Percentiles rank a stretch among this genome's conserved stretches.
phyloP scores from a whole-genome alignment of 179 eudicot species.

The Amaranthus tricolor region DNA sequence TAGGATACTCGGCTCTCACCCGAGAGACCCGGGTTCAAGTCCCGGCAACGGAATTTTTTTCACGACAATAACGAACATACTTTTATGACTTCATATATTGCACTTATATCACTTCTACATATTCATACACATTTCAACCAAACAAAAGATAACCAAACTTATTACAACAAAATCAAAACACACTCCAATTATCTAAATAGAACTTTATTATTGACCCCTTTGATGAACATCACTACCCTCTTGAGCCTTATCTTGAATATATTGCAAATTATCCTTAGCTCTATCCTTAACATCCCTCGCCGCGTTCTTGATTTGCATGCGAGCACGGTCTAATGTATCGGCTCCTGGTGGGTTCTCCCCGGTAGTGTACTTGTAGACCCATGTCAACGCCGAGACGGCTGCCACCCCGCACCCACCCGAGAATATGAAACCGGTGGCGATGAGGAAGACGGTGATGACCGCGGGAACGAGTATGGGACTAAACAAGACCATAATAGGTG shows the following conservation, averaged over 20 bases:
- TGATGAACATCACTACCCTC: neutral
- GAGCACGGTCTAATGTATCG: slow-evolving; percentile 30
- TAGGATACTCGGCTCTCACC: slow-evolving; percentile 99
- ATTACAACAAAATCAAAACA: too few relatives aligned
- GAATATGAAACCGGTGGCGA: slow-evolving; percentile 28
- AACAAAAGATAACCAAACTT: too few relatives aligned
- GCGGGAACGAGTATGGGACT: slow-evolving; percentile 44
- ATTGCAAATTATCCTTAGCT: slow-evolving; percentile 28
- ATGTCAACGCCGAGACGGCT: slow-evolving; percentile 34
- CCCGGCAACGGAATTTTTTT: slow-evolving; percentile 75
- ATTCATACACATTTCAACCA: too few relatives aligned
- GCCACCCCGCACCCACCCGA: slow-evolving; percentile 47
- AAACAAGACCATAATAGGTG: slow-evolving; percentile 34
- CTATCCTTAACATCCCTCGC: slow-evolving; percentile 32
- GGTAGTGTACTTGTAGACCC: slow-evolving; percentile 37
- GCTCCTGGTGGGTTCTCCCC: slow-evolving; percentile 43
- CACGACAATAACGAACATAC: too few relatives aligned
- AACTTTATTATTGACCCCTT: too few relatives aligned
- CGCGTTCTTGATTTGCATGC: slow-evolving; percentile 22
- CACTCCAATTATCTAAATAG: too few relatives aligned
- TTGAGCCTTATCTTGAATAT: slow-evolving; percentile 17
- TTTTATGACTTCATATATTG: too few relatives aligned
- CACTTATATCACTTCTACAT: too few relatives aligned
- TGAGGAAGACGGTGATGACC: slow-evolving; percentile 9
- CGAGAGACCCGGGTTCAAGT: slow-evolving; percentile 92